These are phyloP conservation scores for Agrocybe praecox DNA, from an alignment of 768 basidiomycete species.

Conservation along the genomic window DNA sequence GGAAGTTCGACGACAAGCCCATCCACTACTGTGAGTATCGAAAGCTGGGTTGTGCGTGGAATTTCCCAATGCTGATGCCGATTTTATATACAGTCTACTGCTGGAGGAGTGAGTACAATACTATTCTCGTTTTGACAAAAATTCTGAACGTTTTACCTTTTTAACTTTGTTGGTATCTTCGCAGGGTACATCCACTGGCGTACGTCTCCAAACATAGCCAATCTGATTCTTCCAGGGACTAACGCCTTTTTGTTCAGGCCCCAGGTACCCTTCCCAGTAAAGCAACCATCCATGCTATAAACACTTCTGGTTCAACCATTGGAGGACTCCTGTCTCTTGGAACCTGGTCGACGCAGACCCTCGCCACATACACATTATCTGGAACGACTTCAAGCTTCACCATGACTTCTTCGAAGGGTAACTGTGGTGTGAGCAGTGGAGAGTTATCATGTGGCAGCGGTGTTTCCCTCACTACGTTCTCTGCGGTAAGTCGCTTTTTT, in stretches of 20 bases:
- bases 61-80: background rate
- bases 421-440: slow-evolving; percentile 51
- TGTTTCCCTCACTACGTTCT: slow-evolving; percentile 47
- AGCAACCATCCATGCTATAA: slow-evolving; percentile 46
- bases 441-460: slow-evolving; percentile 54
- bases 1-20: slow-evolving; percentile 22
- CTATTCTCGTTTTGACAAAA: background rate
- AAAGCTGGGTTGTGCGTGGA: background rate
- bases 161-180: background rate
- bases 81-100: background rate
- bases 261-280: slow-evolving; percentile 40
- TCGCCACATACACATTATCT: slow-evolving; percentile 54
- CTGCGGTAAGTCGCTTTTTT: slow-evolving; percentile 43
- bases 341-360: slow-evolving; percentile 64
- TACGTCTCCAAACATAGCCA: background rate
- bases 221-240: background rate
- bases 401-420: slow-evolving; percentile 60
- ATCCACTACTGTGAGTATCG: slow-evolving; percentile 27
- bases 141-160: background rate
- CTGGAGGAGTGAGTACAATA: background rate
- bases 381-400: slow-evolving; percentile 55
- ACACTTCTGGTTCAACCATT: slow-evolving; percentile 30
- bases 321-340: slow-evolving; percentile 59
- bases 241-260: slow-evolving; percentile 7
- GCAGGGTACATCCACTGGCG: background rate